A percentile compares a stretch with the other conserved stretches of the same genome.
Evolutionary conservation across 2,329 filamentous ascomycete genomes (phyloP).

Genomic region (Camptophora hylomeconis): DNA sequence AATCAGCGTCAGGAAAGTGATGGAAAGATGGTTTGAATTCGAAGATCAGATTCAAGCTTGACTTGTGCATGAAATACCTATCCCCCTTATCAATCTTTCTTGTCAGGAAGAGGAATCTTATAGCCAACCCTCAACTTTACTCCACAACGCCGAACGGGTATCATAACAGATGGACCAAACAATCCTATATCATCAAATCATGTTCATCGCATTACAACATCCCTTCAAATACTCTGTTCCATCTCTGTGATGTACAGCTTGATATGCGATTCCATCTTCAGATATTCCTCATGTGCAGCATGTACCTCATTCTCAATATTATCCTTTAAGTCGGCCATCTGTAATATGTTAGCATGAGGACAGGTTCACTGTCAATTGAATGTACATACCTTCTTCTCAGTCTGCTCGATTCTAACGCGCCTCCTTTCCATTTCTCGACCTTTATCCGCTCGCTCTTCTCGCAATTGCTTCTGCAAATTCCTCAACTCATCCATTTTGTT

Average conservation of each 20-base stretch:
- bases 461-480: constrained; percentile 63
- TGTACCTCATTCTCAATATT: constrained; percentile 93
- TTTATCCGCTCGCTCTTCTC: constrained; percentile 75
- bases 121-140: neutral
- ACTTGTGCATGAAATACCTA: too few species aligned
- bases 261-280: constrained; percentile 96
- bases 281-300: constrained; percentile 79
- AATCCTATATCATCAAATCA: constrained; percentile 2
- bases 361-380: constrained; percentile 15
- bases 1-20: constrained; percentile 43
- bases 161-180: neutral
- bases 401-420: constrained; percentile 90
- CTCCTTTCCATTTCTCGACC: constrained; percentile 83
- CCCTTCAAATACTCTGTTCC: constrained; percentile 65
- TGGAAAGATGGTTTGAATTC: constrained; percentile 55
- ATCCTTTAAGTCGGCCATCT: constrained; percentile 97
- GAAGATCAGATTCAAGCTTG: constrained; percentile 26
- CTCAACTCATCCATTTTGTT: constrained; percentile 83
- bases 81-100: too few species aligned
- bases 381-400: constrained; percentile 79
- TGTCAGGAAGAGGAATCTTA: neutral
- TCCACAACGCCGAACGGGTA: constrained; percentile 1
- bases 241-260: constrained; percentile 97
- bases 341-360: constrained; percentile 18
- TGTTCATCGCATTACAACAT: constrained; percentile 1